These are phyloP conservation scores for Rhododendron vialii DNA, from an alignment of 148 eudicot genomes.

Conservation along the genomic window DNA sequence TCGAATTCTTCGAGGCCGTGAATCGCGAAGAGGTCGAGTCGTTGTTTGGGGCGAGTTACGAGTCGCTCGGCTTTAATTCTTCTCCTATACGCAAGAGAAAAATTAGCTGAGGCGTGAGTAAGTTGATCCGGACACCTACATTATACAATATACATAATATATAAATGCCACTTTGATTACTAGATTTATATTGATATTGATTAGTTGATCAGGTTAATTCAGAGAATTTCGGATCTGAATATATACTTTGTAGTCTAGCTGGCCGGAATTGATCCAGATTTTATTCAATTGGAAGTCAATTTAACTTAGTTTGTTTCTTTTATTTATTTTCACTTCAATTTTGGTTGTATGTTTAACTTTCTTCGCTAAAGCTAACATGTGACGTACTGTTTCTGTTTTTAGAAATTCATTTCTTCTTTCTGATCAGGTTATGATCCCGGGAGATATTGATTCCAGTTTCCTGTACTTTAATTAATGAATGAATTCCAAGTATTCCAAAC, in stretches of 20 bases:
- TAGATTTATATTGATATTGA: neutral
- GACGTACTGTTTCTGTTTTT: neutral
- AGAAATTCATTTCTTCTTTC: neutral
- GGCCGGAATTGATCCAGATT: neutral
- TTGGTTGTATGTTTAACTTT: neutral
- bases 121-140: neutral
- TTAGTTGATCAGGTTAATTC: neutral
- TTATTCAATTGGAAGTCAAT: neutral
- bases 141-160: neutral
- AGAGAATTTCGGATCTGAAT: slow-evolving; percentile 1
- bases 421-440: neutral
- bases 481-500: neutral
- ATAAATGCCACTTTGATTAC: neutral
- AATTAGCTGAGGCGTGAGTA: neutral
- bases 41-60: neutral
- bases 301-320: neutral
- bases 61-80: neutral
- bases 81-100: neutral
- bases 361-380: neutral
- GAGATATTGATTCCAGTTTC: neutral
- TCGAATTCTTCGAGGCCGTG: neutral
- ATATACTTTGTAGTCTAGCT: neutral
- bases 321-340: neutral
- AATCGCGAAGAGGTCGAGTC: neutral
- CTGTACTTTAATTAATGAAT: neutral